These are phyloP conservation scores for Annulohypoxylon truncatum DNA, from an alignment of 2,329 filamentous ascomycete genomes.

Conservation along the genomic window DNA sequence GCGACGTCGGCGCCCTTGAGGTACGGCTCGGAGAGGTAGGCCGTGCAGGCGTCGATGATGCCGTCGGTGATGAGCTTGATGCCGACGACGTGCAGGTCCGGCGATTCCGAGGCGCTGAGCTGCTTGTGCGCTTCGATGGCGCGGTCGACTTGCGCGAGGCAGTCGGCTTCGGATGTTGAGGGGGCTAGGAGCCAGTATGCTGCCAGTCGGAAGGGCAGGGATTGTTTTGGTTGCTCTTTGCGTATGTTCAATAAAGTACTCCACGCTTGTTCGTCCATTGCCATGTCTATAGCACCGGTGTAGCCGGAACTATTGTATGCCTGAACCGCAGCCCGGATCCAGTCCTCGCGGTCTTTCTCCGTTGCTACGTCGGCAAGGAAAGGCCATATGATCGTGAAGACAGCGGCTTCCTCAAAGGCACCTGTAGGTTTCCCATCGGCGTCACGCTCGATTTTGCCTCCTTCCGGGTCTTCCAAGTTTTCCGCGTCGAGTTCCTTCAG, in stretches of 20 bases:
- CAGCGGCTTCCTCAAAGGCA: conserved; percentile 63
- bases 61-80: conserved; percentile 73
- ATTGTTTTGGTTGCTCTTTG: conserved; percentile 44
- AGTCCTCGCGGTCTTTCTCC: conserved; percentile 60
- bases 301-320: conserved; percentile 65
- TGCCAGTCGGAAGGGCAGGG: conserved; percentile 60
- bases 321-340: conserved; percentile 60
- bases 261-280: conserved; percentile 70
- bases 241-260: conserved; percentile 59
- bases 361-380: conserved; percentile 61
- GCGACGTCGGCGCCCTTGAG: conserved; percentile 52
- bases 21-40: conserved; percentile 67
- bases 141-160: conserved; percentile 61
- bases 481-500: conserved; percentile 62
- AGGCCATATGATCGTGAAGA: conserved; percentile 66
- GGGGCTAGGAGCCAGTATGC: conserved; percentile 70
- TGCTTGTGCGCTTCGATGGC: conserved; percentile 58
- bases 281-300: conserved; percentile 69
- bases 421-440: conserved; percentile 60
- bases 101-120: conserved; percentile 43
- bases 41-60: conserved; percentile 71
- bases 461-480: conserved; percentile 59
- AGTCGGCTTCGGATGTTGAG: conserved; percentile 54
- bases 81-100: conserved; percentile 63
- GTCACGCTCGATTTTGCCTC: conserved; percentile 65